Evolutionary conservation across 1,284 basidiomycete species (phyloP), one percentile per base, ranked within the genome.

Genomic region (Cryptococcus sp.): DNA sequence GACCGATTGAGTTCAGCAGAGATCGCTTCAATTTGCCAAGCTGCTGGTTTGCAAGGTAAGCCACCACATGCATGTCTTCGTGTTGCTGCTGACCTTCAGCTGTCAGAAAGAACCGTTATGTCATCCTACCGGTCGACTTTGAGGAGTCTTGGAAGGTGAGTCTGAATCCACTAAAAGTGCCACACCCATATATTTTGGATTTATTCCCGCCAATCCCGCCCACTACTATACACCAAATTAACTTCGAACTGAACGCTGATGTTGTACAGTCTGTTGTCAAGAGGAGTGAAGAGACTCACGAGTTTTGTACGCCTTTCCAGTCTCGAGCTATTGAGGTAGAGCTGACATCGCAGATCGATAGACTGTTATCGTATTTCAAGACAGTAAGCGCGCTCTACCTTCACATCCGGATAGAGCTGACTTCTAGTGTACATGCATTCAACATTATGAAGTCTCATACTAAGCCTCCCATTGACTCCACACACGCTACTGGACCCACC

Each of bases 61-160:
- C 60, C 31, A 31, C 34, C 14, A 31, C 14, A 1, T 16, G 19
- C 11, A 39, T 28, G 23, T 40, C 53, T 37, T 11, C 25, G 34
- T 32, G 40, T 49, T 31, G 14, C 1, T 39, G 21, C 39, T 4
- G 18, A 19, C 46, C 39, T 32, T 45, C 63, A 93, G 91, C 94
- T 61, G 94, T 98, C 28, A 85, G 94, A 55, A 97, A 96, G 80
- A 98, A 98, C 76, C 85, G 96, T 67, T 99, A 98, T 75, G 83
- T 99, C 51, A 94, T 99, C 70, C 80, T 98, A 45, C 94, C 96
- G 0, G 83, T 88, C 28, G 96, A 99, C 81, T 98, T 98, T 72
- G 96, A 98, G 74, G 92, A 97, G 76, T 90, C 91, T 67, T 97
- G 92, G 91, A 97, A 96, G 82, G 90, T 93, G 63, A 70, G 87